Evolutionary conservation across 148 eudicot species (phyloP).

Genomic region (Gaultheria prostrata): DNA sequence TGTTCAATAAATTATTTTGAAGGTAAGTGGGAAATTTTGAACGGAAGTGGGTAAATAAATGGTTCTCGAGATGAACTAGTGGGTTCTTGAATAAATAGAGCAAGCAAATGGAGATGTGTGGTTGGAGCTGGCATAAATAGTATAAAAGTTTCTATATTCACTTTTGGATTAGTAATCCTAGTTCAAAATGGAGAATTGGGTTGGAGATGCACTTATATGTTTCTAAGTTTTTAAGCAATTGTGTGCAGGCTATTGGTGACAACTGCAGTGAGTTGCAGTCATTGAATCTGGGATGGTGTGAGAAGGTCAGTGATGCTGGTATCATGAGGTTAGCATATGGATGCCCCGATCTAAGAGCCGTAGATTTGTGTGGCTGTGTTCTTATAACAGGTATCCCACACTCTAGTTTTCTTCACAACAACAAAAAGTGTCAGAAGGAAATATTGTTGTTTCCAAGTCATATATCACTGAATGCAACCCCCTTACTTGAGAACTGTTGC

Average conservation of each 20-base stretch:
- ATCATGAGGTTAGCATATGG: constrained; percentile 88
- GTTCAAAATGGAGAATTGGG: background rate
- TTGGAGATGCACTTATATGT: background rate
- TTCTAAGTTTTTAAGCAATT: background rate
- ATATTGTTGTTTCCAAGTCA: background rate
- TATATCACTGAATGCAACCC: background rate
- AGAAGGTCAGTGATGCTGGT: constrained; percentile 75
- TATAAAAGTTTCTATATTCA: background rate
- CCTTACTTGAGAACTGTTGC: background rate
- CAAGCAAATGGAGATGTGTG: background rate
- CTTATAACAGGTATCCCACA: constrained; percentile 77
- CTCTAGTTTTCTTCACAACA: background rate
- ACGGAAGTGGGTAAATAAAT: background rate
- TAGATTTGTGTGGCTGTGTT: constrained; percentile 89
- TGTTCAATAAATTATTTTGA: background rate
- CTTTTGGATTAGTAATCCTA: background rate
- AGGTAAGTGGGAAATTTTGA: background rate
- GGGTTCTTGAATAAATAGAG: background rate
- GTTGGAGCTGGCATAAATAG: background rate
- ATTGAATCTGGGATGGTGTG: constrained; percentile 94
- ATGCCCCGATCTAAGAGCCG: constrained; percentile 81
- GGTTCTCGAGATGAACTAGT: background rate
- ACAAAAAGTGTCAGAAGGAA: background rate
- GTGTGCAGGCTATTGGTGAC: constrained; percentile 75
- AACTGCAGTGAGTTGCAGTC: constrained; percentile 73